phyloP scores from a whole-genome alignment of 257 asterid genomes.

The Solanum medicagineum region DNA sequence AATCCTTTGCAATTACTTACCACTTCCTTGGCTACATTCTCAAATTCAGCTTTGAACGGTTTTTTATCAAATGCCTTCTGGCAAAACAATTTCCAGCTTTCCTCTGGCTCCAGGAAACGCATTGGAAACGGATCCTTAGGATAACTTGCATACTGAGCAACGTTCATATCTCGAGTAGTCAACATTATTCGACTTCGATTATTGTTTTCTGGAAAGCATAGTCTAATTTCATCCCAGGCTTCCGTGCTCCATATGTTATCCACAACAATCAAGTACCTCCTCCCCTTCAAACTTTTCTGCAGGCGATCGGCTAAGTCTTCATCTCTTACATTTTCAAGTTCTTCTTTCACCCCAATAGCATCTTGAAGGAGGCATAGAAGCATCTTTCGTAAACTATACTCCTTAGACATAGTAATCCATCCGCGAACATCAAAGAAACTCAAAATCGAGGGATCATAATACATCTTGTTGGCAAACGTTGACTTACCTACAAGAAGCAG shows the following conservation, averaged over 20 bases:
- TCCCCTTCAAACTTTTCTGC: background rate
- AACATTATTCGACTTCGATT: background rate
- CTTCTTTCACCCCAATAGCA: background rate
- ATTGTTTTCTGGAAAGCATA: background rate
- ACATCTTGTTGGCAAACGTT: background rate
- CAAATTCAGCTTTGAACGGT: background rate
- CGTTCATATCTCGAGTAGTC: background rate
- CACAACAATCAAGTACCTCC: background rate
- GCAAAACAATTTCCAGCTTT: background rate
- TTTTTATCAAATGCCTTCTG: background rate
- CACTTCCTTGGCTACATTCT: background rate
- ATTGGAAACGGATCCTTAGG: background rate
- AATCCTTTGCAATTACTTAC: background rate
- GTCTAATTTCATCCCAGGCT: background rate
- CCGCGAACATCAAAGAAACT: background rate
- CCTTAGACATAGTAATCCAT: background rate
- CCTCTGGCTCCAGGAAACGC: background rate
- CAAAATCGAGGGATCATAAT: background rate
- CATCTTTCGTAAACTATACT: background rate
- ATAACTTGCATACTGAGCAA: background rate
- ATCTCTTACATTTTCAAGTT: background rate
- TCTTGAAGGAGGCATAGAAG: background rate
- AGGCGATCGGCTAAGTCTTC: background rate
- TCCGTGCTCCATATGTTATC: background rate
- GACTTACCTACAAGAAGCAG: background rate